Conservation (phyloP, 305 asterid genomes). For the Plantago lanceolata region DNA sequence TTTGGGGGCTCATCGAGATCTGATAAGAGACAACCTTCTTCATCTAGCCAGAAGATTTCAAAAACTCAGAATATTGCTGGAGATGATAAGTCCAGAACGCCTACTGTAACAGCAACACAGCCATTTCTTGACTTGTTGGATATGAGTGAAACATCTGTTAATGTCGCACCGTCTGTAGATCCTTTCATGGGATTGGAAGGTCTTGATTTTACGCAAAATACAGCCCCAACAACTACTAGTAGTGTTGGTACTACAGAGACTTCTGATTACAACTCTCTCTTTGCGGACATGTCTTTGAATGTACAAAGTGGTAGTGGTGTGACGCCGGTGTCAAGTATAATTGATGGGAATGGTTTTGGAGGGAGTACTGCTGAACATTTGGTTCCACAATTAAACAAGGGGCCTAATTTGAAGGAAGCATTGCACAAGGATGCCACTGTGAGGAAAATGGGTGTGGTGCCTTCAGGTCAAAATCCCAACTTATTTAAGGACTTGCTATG, state of each 20-base stretch:
- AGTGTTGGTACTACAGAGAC: slow-evolving; percentile 37
- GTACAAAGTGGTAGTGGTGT: slow-evolving; percentile 31
- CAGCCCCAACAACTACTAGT: slow-evolving; percentile 33
- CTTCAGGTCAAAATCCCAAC: slow-evolving; percentile 82
- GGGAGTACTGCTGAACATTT: slow-evolving; percentile 31
- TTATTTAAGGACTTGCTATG: slow-evolving; percentile 67
- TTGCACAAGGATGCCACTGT: slow-evolving; percentile 84
- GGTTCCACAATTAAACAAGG: slow-evolving; percentile 46
- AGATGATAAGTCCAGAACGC: slow-evolving; percentile 46
- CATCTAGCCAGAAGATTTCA: slow-evolving; percentile 39
- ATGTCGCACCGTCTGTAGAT: slow-evolving; percentile 47
- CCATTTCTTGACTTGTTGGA: slow-evolving; percentile 84
- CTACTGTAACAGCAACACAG: slow-evolving; percentile 41
- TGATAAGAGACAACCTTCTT: slow-evolving; percentile 46
- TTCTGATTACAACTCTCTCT: slow-evolving; percentile 57
- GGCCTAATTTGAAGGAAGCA: slow-evolving; percentile 64
- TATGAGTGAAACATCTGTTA: slow-evolving; percentile 60
- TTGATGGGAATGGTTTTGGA: slow-evolving; percentile 43
- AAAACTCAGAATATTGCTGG: slow-evolving; percentile 38
- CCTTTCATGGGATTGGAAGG: slow-evolving; percentile 88
- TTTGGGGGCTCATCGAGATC: slow-evolving; percentile 65
- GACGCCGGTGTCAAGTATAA: slow-evolving; percentile 27
- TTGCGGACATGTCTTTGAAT: slow-evolving; percentile 47
- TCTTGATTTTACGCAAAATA: slow-evolving; percentile 57
- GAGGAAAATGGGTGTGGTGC: slow-evolving; percentile 87